A percentile compares a stretch with the other conserved stretches of the same genome.
These are phyloP conservation scores for Hirsutella rhossiliensis DNA, from an alignment of 2,329 filamentous ascomycete genomes.

Conservation along the genomic window DNA sequence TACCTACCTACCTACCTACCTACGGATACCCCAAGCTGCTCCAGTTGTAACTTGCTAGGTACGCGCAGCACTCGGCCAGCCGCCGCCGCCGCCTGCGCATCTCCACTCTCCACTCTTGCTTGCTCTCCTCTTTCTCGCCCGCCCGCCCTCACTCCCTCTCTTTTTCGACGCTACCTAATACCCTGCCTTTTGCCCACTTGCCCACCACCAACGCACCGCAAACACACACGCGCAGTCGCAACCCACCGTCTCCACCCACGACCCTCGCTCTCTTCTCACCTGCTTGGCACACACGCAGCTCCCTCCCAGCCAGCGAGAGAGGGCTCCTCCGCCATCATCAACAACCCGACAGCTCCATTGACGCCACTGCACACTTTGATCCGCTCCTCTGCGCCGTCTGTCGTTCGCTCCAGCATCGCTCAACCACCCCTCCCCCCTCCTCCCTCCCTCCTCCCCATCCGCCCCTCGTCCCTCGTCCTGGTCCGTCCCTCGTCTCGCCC, in stretches of 20 bases:
- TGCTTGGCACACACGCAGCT: constrained; percentile 3
- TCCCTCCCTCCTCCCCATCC: neutral
- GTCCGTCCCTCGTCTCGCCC: neutral
- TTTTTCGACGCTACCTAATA: neutral
- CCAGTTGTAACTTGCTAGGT: too few species aligned
- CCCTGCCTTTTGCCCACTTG: neutral
- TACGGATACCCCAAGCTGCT: too few species aligned
- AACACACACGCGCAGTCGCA: neutral
- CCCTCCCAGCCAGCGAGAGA: neutral
- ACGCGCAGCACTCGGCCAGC: too few species aligned
- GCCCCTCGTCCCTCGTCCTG: neutral
- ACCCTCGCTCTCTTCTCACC: neutral
- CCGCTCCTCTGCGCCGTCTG: neutral
- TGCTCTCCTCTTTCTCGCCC: neutral
- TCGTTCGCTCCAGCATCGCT: neutral
- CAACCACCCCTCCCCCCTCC: neutral
- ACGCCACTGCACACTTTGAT: neutral
- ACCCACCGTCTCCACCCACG: constrained; percentile 1
- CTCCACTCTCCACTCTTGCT: neutral
- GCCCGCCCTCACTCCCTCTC: neutral
- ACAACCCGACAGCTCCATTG: neutral
- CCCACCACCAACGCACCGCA: neutral
- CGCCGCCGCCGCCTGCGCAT: too few species aligned
- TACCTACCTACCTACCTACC: too few species aligned
- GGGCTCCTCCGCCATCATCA: neutral